These are phyloP conservation scores for Malania oleifera DNA, from an alignment of 164 flowering plant genomes.

Conservation along the genomic window DNA sequence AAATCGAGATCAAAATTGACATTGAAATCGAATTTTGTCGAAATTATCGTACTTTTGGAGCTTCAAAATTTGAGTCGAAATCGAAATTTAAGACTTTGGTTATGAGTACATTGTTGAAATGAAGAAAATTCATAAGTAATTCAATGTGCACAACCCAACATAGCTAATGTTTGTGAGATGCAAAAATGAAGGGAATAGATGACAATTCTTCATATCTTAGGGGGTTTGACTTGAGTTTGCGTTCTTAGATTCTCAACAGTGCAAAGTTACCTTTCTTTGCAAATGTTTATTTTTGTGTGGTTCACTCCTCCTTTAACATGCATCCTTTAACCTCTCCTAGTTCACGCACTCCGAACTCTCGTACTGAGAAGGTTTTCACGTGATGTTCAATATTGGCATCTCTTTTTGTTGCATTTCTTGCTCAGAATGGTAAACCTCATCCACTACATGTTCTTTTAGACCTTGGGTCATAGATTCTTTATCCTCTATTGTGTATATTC, in stretches of 20 bases:
- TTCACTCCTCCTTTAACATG: too few relatives aligned
- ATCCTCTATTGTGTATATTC: neutral
- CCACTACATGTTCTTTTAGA: neutral
- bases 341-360: neutral
- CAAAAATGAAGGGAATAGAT: too few relatives aligned
- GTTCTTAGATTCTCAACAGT: neutral
- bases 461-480: neutral
- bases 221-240: neutral
- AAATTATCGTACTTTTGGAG: too few relatives aligned
- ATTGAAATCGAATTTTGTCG: too few relatives aligned
- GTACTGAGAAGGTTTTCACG: neutral
- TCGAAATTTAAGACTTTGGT: too few relatives aligned
- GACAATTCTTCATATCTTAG: too few relatives aligned
- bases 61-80: too few relatives aligned
- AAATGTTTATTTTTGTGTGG: neutral
- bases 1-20: too few relatives aligned
- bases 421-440: neutral
- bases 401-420: neutral
- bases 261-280: neutral
- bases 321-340: too few relatives aligned
- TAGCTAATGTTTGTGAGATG: too few relatives aligned
- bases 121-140: too few relatives aligned
- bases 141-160: too few relatives aligned
- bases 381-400: neutral
- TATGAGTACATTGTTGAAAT: neutral